These are phyloP conservation scores for Ilex asprella DNA, from an alignment of 257 asterid species.

Conservation along the genomic window DNA sequence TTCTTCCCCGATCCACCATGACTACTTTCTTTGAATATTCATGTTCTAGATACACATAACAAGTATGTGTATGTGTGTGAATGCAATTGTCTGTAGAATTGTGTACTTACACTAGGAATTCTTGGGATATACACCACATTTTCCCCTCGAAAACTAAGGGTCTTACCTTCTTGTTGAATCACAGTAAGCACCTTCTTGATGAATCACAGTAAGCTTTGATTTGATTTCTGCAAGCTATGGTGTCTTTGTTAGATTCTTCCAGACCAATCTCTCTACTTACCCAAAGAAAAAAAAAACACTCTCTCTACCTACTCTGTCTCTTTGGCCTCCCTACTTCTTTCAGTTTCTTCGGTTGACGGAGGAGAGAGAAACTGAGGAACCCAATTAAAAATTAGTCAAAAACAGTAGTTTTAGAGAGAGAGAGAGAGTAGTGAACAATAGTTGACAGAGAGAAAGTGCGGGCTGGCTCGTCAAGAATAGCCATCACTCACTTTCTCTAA, in stretches of 20 bases:
- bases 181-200: background rate
- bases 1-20: slow-evolving; percentile 59
- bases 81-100: background rate
- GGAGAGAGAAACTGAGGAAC: slow-evolving; percentile 26
- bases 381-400: slow-evolving; percentile 4
- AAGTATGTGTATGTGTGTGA: background rate
- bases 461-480: background rate
- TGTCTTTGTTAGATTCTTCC: slow-evolving; percentile 12
- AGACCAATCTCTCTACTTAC: slow-evolving; percentile 22
- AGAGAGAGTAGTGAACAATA: slow-evolving; percentile 8
- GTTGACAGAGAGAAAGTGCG: slow-evolving; percentile 22
- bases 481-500: slow-evolving; percentile 13
- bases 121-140: slow-evolving; percentile 12
- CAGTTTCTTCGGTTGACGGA: slow-evolving; percentile 43
- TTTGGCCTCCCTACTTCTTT: slow-evolving; percentile 7
- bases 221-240: slow-evolving; percentile 25
- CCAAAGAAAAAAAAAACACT: too few species aligned
- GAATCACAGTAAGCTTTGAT: slow-evolving; percentile 28
- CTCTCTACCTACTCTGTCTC: slow-evolving; percentile 16
- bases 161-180: slow-evolving; percentile 27
- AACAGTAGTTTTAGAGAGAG: slow-evolving; percentile 22
- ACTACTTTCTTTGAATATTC: slow-evolving; percentile 56
- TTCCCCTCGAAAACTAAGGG: slow-evolving; percentile 24
- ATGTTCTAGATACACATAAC: slow-evolving; percentile 12
- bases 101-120: slow-evolving; percentile 13